phyloP scores from a whole-genome alignment of 2,329 filamentous ascomycete genomes.

The Colletotrichum nymphaeae region DNA sequence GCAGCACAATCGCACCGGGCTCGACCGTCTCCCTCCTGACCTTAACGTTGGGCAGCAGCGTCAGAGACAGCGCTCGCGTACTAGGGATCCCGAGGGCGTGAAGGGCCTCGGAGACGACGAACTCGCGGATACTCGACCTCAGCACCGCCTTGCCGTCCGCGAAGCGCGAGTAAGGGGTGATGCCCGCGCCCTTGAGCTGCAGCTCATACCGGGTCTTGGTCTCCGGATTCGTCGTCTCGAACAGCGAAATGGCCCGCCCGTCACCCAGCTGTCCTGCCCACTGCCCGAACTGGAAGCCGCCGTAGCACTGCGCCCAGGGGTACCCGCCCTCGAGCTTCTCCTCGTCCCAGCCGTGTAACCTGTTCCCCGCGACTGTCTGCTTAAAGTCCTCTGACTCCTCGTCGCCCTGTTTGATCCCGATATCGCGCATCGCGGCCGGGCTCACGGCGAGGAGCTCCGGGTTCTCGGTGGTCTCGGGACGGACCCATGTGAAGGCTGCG shows the following conservation, averaged over 20 bases:
- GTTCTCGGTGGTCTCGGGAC: constrained; percentile 77
- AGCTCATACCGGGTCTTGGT: constrained; percentile 85
- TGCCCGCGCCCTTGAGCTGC: constrained; percentile 92
- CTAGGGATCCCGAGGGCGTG: constrained; percentile 87
- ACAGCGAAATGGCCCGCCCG: constrained; percentile 92
- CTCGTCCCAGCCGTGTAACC: constrained; percentile 82
- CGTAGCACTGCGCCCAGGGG: constrained; percentile 98
- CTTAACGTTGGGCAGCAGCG: constrained; percentile 76
- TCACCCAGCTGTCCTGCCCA: constrained; percentile 98
- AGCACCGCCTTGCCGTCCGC: constrained; percentile 96
- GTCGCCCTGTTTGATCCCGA: constrained; percentile 80
- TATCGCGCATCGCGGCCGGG: constrained; percentile 79
- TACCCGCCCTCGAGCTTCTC: constrained; percentile 78
- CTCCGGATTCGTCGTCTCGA: constrained; percentile 83
- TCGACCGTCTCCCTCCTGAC: constrained; percentile 85
- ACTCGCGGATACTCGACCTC: constrained; percentile 92
- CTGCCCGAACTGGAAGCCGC: constrained; percentile 82
- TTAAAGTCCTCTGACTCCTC: constrained; percentile 79
- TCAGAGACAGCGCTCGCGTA: constrained; percentile 87
- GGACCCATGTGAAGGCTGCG: constrained; percentile 90
- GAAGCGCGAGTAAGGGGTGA: constrained; percentile 95
- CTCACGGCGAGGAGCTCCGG: constrained; percentile 87
- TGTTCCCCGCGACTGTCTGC: constrained; percentile 83
- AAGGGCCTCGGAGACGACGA: constrained; percentile 89
- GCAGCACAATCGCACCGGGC: constrained; percentile 90